phyloP scores from a whole-genome alignment of 768 basidiomycete genomes.

The Psilocybe subaeruginosa region DNA sequence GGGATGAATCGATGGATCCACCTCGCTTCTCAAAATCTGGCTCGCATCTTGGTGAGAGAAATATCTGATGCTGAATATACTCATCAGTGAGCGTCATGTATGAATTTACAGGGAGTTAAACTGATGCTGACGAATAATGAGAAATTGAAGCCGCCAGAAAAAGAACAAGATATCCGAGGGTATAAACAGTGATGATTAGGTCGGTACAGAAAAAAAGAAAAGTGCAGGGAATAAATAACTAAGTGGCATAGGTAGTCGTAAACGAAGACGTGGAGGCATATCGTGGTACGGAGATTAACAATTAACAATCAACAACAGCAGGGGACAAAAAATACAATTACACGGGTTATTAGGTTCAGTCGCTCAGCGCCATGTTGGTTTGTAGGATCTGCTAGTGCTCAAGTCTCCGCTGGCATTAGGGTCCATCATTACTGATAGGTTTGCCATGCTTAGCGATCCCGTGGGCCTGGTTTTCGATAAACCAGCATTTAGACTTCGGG shows the following conservation, averaged over 20 bases:
- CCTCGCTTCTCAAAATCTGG: background rate
- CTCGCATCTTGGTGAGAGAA: background rate
- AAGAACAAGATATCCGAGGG: background rate
- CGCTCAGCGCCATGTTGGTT: slow-evolving; percentile 29
- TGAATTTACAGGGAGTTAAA: background rate
- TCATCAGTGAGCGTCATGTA: background rate
- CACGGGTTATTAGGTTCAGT: slow-evolving; percentile 9
- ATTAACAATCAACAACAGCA: slow-evolving; percentile 12
- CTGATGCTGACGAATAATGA: background rate
- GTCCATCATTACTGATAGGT: slow-evolving; percentile 31
- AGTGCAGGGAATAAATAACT: background rate
- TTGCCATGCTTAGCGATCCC: slow-evolving; percentile 18
- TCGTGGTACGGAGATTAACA: background rate
- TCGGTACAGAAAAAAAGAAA: no score
- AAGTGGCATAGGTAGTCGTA: slow-evolving; percentile 21
- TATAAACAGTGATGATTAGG: background rate
- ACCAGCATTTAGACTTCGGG: slow-evolving; percentile 16
- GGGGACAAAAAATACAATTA: slow-evolving; percentile 12
- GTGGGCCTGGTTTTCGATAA: slow-evolving; percentile 20
- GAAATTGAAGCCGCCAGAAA: background rate
- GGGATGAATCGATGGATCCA: background rate
- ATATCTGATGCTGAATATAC: background rate
- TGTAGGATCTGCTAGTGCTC: slow-evolving; percentile 19
- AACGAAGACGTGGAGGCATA: slow-evolving; percentile 11
- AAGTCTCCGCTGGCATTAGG: slow-evolving; percentile 27